phyloP scores from a whole-genome alignment of 768 basidiomycete species.

The Termitomyces sp. region DNA sequence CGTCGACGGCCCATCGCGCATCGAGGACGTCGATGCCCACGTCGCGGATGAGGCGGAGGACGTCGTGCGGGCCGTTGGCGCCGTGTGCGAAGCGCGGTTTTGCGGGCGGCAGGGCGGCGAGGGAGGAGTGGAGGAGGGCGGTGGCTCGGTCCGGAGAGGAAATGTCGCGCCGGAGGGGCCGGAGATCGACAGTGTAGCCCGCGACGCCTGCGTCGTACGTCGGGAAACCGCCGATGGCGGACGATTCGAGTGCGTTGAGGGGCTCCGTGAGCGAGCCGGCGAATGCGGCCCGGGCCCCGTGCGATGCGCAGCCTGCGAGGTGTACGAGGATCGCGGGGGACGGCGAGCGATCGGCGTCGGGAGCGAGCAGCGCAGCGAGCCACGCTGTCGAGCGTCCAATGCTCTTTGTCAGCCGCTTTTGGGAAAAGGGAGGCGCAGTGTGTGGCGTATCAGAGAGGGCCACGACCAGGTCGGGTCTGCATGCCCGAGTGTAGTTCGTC shows the following conservation, averaged over 20 bases:
- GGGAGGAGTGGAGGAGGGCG: constrained; percentile 53
- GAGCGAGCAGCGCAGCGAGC: constrained; percentile 49
- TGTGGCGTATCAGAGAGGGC: constrained; percentile 68
- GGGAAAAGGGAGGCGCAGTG: constrained; percentile 61
- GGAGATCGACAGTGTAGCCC: constrained; percentile 71
- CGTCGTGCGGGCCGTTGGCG: constrained; percentile 63
- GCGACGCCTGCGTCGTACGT: constrained; percentile 62
- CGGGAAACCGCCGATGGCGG: constrained; percentile 41
- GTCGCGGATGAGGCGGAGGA: constrained; percentile 56
- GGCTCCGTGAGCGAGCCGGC: constrained; percentile 39
- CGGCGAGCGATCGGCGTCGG: neutral
- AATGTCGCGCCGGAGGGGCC: constrained; percentile 34
- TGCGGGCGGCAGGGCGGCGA: constrained; percentile 38
- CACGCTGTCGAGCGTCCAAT: constrained; percentile 65
- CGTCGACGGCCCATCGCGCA: constrained; percentile 60
- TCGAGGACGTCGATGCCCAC: constrained; percentile 78
- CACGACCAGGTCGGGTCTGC: constrained; percentile 64
- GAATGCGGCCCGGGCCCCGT: constrained; percentile 59
- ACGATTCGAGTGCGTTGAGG: constrained; percentile 32
- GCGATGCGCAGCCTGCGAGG: constrained; percentile 57
- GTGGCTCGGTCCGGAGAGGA: constrained; percentile 9
- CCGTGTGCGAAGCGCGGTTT: constrained; percentile 66
- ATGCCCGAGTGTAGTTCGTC: constrained; percentile 43
- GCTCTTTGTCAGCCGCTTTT: constrained; percentile 73
- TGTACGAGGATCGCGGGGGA: constrained; percentile 56